These are phyloP conservation scores for Paecilomyces dactylethromorphus DNA, from an alignment of 2,329 filamentous ascomycete species.

Conservation along the genomic window DNA sequence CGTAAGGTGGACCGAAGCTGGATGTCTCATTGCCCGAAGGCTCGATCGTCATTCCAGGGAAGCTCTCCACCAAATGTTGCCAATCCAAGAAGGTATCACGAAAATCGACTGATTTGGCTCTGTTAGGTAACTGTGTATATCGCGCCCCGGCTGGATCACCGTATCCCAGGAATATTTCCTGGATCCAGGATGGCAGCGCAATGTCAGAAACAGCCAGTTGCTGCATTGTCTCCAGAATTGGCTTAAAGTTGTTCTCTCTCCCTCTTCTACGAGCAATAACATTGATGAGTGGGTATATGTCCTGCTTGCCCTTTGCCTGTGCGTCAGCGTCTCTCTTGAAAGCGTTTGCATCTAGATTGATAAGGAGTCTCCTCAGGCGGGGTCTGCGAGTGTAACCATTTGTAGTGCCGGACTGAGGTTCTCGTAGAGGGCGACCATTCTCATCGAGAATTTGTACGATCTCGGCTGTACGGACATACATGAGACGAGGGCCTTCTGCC, in stretches of 20 bases:
- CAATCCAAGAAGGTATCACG: conserved; percentile 93
- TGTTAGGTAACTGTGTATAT: conserved; percentile 75
- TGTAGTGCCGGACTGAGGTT: conserved; percentile 45
- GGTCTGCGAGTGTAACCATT: conserved; percentile 57
- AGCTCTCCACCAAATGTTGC: conserved; percentile 84
- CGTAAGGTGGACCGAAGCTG: conserved; percentile 81
- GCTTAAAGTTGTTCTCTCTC: conserved; percentile 95
- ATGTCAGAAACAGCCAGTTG: conserved; percentile 78
- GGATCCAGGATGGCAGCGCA: conserved; percentile 82
- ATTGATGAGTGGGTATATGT: conserved; percentile 81
- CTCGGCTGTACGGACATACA: conserved; percentile 72
- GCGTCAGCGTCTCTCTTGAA: conserved; percentile 72
- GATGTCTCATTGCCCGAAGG: conserved; percentile 63
- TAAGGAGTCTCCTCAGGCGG: conserved; percentile 61
- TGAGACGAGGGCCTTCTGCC: conserved; percentile 59
- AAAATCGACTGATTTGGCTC: conserved; percentile 75
- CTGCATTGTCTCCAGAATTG: conserved; percentile 85
- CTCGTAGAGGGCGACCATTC: conserved; percentile 66
- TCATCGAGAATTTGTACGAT: conserved; percentile 83
- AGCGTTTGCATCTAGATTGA: conserved; percentile 72
- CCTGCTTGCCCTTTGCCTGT: conserved; percentile 58
- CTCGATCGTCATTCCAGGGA: conserved; percentile 82
- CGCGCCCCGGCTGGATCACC: conserved; percentile 84
- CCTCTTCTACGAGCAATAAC: conserved; percentile 74
- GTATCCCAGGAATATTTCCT: conserved; percentile 96